Conservation (phyloP, 352 stramenopile species). For the Sclerospora graminicola region DNA sequence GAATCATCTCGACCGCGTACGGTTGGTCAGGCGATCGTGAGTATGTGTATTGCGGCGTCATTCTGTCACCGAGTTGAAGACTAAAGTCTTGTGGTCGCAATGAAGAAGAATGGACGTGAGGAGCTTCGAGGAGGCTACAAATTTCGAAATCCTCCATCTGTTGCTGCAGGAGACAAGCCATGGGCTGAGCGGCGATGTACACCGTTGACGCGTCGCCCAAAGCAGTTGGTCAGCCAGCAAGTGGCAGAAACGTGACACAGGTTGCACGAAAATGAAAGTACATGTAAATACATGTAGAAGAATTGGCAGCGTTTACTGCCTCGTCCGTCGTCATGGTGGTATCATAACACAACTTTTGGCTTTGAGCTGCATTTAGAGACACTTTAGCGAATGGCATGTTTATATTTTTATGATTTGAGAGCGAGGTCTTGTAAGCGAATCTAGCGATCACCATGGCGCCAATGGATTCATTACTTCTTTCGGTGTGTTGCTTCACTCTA, state of each 20-base stretch:
- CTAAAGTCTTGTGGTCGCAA: too few relatives aligned
- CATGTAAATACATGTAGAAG: neutral
- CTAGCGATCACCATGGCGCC: too few relatives aligned
- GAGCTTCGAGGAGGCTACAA: slow-evolving; percentile 3
- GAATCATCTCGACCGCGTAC: slow-evolving; percentile 37
- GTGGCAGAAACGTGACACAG: slow-evolving; percentile 11
- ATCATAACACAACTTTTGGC: too few relatives aligned
- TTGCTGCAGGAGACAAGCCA: slow-evolving; percentile 4
- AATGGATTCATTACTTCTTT: too few relatives aligned
- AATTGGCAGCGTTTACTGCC: too few relatives aligned
- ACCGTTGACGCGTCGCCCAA: slow-evolving; percentile 6
- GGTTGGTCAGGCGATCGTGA: slow-evolving; percentile 36
- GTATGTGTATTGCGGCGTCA: slow-evolving; percentile 31
- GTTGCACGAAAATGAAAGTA: slow-evolving; percentile 1
- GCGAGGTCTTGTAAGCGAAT: too few relatives aligned
- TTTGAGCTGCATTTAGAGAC: too few relatives aligned
- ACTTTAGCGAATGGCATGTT: too few relatives aligned
- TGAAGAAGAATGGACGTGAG: slow-evolving; percentile 13
- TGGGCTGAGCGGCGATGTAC: slow-evolving; percentile 8
- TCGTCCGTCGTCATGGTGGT: too few relatives aligned
- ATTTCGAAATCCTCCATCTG: slow-evolving; percentile 6
- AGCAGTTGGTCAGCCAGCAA: slow-evolving; percentile 20
- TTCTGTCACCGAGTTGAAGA: too few relatives aligned
- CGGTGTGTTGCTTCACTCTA: too few relatives aligned
- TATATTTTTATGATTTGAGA: too few relatives aligned